Conservation (phyloP, 164 flowering plant species). For the Macadamia integrifolia region DNA sequence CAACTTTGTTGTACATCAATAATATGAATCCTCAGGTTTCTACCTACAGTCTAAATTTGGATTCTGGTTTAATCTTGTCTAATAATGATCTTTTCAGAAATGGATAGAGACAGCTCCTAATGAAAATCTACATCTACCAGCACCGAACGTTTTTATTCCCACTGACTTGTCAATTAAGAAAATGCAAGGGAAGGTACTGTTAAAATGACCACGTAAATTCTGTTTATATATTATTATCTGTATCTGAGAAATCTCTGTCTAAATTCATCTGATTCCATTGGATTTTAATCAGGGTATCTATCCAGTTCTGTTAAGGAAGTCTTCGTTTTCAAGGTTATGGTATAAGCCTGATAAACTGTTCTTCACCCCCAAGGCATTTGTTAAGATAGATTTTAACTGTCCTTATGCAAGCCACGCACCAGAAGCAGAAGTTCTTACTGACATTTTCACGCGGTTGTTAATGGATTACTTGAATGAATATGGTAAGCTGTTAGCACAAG, state of each 20-base stretch:
- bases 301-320: slow-evolving; percentile 65
- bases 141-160: slow-evolving; percentile 76
- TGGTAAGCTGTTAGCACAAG: slow-evolving; percentile 42
- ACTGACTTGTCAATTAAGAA: slow-evolving; percentile 73
- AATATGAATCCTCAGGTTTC: background rate
- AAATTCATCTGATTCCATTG: slow-evolving; percentile 1
- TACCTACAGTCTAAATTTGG: background rate
- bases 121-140: slow-evolving; percentile 69
- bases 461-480: slow-evolving; percentile 97
- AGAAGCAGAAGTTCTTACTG: slow-evolving; percentile 72
- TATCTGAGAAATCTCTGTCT: background rate
- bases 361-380: slow-evolving; percentile 75
- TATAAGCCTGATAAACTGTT: slow-evolving; percentile 85
- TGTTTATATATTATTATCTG: background rate
- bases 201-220: background rate
- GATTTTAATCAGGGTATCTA: slow-evolving; percentile 38
- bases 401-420: slow-evolving; percentile 72
- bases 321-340: slow-evolving; percentile 75
- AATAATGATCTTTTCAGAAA: slow-evolving; percentile 38
- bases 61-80: too few relatives aligned
- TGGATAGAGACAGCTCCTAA: slow-evolving; percentile 69
- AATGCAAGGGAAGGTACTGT: slow-evolving; percentile 43
- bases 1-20: background rate
- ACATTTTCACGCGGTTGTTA: slow-evolving; percentile 63
- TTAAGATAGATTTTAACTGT: slow-evolving; percentile 78